phyloP scores from a whole-genome alignment of 768 basidiomycete genomes.

The Termitomyces sp. region DNA sequence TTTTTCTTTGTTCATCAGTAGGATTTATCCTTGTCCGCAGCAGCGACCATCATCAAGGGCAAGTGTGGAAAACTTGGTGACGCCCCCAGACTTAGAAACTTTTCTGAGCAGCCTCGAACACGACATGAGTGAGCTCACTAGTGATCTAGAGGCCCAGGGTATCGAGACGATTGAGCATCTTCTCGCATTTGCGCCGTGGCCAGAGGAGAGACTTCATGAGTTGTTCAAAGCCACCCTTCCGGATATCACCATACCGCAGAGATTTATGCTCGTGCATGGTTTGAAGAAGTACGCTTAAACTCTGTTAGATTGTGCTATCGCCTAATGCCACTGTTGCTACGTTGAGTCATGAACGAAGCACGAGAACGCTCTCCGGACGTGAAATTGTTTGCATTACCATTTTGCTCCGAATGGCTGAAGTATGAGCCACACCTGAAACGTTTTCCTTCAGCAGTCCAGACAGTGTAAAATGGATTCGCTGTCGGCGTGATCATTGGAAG shows the following conservation, averaged over 20 bases:
- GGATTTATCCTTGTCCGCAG: background rate
- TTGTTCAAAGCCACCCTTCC: constrained; percentile 9
- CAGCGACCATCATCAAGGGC: background rate
- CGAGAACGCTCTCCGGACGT: background rate
- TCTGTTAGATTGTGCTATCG: background rate
- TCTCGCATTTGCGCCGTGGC: constrained; percentile 6
- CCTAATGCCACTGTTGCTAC: background rate
- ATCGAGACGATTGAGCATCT: constrained; percentile 3
- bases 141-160: background rate
- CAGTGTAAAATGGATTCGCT: background rate
- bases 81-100: background rate
- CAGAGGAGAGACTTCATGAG: constrained; percentile 4
- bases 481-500: background rate
- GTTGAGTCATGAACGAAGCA: background rate
- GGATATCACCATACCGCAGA: constrained; percentile 1
- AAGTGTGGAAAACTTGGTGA: background rate
- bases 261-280: constrained; percentile 10
- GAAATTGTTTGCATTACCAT: background rate
- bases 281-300: background rate
- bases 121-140: background rate
- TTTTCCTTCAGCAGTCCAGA: background rate
- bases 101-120: constrained; percentile 5
- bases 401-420: background rate
- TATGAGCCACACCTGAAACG: background rate
- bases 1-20: too few species aligned